Conservation (phyloP, 2,329 filamentous ascomycete genomes). For the Xylariales sp. region DNA sequence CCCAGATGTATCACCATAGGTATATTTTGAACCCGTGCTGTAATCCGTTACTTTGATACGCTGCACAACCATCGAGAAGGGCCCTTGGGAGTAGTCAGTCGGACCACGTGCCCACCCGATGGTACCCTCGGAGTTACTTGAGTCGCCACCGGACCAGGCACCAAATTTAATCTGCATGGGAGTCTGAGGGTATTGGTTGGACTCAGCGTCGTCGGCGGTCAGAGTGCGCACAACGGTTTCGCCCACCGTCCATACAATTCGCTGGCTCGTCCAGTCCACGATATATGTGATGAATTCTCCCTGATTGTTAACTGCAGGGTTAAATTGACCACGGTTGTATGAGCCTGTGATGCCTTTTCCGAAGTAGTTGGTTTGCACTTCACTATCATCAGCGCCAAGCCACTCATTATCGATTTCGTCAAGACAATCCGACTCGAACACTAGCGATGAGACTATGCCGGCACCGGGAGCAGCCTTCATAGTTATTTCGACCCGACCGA, state of each 20-base stretch:
- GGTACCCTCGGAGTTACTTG: slow-evolving; percentile 81
- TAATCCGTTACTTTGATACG: slow-evolving; percentile 86
- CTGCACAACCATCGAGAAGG: slow-evolving; percentile 87
- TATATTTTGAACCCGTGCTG: slow-evolving; percentile 88
- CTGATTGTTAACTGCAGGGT: slow-evolving; percentile 77
- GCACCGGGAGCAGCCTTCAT: slow-evolving; percentile 88
- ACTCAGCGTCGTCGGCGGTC: slow-evolving; percentile 73
- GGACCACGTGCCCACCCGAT: slow-evolving; percentile 89
- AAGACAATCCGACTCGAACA: slow-evolving; percentile 88
- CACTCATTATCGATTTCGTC: slow-evolving; percentile 99
- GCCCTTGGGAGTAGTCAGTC: slow-evolving; percentile 85
- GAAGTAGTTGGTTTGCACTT: slow-evolving; percentile 98
- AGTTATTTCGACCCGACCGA: slow-evolving; percentile 86
- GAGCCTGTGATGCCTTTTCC: slow-evolving; percentile 86
- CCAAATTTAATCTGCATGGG: slow-evolving; percentile 96
- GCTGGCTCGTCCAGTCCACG: slow-evolving; percentile 88
- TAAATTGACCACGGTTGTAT: slow-evolving; percentile 90
- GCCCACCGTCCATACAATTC: slow-evolving; percentile 89
- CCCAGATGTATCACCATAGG: slow-evolving; percentile 82
- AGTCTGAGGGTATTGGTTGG: slow-evolving; percentile 88
- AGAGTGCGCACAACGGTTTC: slow-evolving; percentile 82
- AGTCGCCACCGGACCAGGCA: slow-evolving; percentile 90
- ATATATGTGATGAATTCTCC: slow-evolving; percentile 84
- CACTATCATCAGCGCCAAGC: slow-evolving; percentile 78
- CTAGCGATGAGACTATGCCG: slow-evolving; percentile 92